phyloP scores from a whole-genome alignment of 805 yeast genomes.

The Grigorovia yakushimaensis region DNA sequence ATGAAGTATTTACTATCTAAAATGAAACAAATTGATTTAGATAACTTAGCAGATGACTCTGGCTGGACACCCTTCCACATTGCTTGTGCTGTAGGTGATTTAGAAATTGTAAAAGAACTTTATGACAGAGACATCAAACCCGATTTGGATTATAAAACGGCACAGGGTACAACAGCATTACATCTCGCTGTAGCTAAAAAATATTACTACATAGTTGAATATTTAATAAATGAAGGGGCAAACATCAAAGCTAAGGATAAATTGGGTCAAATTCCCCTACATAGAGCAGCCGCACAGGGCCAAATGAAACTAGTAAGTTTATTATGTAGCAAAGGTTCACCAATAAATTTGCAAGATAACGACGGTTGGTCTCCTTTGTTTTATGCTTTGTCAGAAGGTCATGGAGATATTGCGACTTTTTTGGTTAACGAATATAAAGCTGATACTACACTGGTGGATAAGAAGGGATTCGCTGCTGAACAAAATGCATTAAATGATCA shows the following conservation, averaged over 20 bases:
- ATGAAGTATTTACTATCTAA: constrained; percentile 34
- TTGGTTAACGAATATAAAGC: constrained; percentile 58
- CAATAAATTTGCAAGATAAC: constrained; percentile 56
- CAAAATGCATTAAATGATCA: constrained; percentile 49
- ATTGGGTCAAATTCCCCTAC: constrained; percentile 57
- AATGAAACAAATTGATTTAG: constrained; percentile 43
- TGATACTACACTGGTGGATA: constrained; percentile 36
- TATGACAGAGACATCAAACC: constrained; percentile 42
- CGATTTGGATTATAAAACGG: constrained; percentile 51
- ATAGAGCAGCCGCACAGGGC: constrained; percentile 78
- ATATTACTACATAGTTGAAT: constrained; percentile 43
- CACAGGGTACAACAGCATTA: constrained; percentile 62
- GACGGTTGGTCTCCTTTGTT: constrained; percentile 83
- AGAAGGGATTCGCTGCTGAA: constrained; percentile 45
- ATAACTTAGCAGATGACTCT: constrained; percentile 57
- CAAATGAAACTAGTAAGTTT: constrained; percentile 45
- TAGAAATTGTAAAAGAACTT: constrained; percentile 41
- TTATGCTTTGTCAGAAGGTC: constrained; percentile 87
- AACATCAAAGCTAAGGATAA: constrained; percentile 59
- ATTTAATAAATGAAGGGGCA: constrained; percentile 49
- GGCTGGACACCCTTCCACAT: constrained; percentile 90
- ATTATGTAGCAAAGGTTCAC: constrained; percentile 45
- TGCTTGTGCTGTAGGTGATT: constrained; percentile 65
- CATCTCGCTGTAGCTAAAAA: constrained; percentile 71
- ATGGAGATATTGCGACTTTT: constrained; percentile 60